Percentiles rank a stretch among this genome's conserved stretches.
Conservation (phyloP, 306 rosid species). For the Begonia fuchsioides region DNA sequence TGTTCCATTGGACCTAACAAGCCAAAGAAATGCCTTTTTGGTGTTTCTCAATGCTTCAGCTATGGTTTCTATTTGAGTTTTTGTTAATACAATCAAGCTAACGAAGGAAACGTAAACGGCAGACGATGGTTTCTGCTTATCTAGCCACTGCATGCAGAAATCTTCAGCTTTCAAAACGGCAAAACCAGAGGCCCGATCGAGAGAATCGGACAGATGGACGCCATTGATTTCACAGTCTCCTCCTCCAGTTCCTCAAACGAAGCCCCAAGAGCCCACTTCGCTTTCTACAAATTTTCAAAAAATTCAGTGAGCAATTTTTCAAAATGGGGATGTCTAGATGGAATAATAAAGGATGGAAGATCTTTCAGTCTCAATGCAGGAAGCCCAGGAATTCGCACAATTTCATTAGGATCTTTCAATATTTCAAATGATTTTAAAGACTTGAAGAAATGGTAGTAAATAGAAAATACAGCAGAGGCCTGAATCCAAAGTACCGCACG, state of each 20-base stretch:
- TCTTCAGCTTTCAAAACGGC: constrained; percentile 31
- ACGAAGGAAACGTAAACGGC: constrained; percentile 47
- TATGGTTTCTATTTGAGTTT: constrained; percentile 22
- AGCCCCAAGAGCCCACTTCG: constrained; percentile 35
- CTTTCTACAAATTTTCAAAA: constrained; percentile 11
- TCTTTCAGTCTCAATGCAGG: constrained; percentile 25
- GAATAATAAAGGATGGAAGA: constrained; percentile 34
- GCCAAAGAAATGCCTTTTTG: constrained; percentile 43
- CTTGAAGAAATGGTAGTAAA: constrained; percentile 24
- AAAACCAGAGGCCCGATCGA: constrained; percentile 45
- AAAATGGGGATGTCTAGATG: constrained; percentile 14
- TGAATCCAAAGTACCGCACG: constrained; percentile 57
- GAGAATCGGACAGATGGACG: constrained; percentile 14
- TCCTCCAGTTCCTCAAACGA: constrained; percentile 38
- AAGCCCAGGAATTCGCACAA: constrained; percentile 25
- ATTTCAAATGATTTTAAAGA: constrained; percentile 5
- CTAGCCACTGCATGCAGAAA: constrained; percentile 32
- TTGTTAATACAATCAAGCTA: constrained; percentile 22
- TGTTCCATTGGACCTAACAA: constrained; percentile 19
- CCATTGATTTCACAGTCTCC: constrained; percentile 31
- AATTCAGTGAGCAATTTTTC: background rate
- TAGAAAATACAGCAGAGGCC: constrained; percentile 28
- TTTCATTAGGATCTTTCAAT: constrained; percentile 14
- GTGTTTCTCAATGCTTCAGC: constrained; percentile 26
- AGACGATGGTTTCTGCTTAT: constrained; percentile 11